A percentile compares a stretch with the other conserved stretches of the same genome.
phyloP scores from a whole-genome alignment of 352 stramenopile genomes.

The Globisporangium perplexum region DNA sequence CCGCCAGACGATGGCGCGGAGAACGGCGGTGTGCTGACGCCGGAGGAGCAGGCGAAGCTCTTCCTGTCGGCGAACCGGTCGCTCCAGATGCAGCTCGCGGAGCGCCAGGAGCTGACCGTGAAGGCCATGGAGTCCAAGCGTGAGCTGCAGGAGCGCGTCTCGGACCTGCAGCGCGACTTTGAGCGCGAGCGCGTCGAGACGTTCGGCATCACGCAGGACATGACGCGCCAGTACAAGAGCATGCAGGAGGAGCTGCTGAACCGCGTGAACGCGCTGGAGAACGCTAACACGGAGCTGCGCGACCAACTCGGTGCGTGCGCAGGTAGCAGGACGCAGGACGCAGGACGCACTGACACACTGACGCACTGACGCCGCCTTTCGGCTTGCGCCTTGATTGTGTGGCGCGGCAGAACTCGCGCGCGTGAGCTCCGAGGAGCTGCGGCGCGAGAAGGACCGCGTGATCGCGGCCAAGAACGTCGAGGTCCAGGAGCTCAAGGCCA shows the following conservation, averaged over 20 bases:
- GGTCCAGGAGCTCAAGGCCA: conserved; percentile 87
- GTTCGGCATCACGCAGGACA: conserved; percentile 93
- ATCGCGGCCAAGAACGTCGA: conserved; percentile 88
- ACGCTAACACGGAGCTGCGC: conserved; percentile 88
- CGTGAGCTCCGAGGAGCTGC: conserved; percentile 84
- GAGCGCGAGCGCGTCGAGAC: conserved; percentile 83
- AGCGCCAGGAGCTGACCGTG: conserved; percentile 78
- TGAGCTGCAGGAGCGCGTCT: conserved; percentile 76
- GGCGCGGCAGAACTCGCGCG: conserved; percentile 68
- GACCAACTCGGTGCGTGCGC: conserved; percentile 83
- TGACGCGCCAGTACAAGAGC: conserved; percentile 96
- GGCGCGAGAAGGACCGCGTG: conserved; percentile 89
- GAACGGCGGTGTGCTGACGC: conserved; percentile 63
- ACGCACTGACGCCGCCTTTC: no score
- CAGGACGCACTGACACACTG: no score
- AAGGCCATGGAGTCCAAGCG: conserved; percentile 88
- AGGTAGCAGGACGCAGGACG: no score
- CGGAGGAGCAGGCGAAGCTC: conserved; percentile 83
- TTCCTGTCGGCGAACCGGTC: conserved; percentile 81
- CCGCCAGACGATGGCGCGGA: conserved; percentile 64
- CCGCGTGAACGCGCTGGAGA: conserved; percentile 84
- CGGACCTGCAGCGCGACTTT: conserved; percentile 82
- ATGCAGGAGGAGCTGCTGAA: conserved; percentile 93
- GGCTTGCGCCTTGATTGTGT: background rate
- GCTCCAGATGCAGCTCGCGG: conserved; percentile 86